phyloP scores from a whole-genome alignment of 2,329 filamentous ascomycete genomes.

The Colletotrichum filicis region DNA sequence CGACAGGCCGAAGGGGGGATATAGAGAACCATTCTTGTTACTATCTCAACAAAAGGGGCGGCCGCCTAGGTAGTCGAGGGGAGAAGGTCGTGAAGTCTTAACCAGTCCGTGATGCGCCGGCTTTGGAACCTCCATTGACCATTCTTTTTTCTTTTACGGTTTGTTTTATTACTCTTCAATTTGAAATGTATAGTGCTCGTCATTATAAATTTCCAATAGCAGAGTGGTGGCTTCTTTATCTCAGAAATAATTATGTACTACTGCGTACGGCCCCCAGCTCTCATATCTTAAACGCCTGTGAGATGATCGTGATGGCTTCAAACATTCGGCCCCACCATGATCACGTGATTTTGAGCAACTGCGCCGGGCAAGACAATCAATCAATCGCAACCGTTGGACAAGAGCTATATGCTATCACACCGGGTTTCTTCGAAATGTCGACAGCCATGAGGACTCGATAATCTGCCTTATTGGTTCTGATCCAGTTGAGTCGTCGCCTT shows the following conservation, averaged over 20 bases:
- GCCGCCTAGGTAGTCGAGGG: neutral
- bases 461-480: neutral
- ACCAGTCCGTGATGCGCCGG: neutral
- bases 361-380: neutral
- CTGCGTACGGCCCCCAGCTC: neutral
- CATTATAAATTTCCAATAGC: no score
- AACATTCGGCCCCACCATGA: neutral
- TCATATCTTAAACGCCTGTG: neutral
- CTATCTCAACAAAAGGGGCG: neutral
- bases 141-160: no score
- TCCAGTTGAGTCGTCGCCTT: neutral
- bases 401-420: no score
- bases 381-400: neutral
- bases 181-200: no score
- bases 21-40: neutral
- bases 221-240: no score
- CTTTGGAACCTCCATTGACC: no score
- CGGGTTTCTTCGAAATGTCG: neutral
- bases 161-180: no score
- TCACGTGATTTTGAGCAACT: neutral
- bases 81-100: neutral
- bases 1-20: neutral
- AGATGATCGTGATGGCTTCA: neutral
- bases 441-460: neutral
- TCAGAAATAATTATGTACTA: neutral